Conservation (phyloP, 2,329 filamentous ascomycete species). For the Truncatella angustata region DNA sequence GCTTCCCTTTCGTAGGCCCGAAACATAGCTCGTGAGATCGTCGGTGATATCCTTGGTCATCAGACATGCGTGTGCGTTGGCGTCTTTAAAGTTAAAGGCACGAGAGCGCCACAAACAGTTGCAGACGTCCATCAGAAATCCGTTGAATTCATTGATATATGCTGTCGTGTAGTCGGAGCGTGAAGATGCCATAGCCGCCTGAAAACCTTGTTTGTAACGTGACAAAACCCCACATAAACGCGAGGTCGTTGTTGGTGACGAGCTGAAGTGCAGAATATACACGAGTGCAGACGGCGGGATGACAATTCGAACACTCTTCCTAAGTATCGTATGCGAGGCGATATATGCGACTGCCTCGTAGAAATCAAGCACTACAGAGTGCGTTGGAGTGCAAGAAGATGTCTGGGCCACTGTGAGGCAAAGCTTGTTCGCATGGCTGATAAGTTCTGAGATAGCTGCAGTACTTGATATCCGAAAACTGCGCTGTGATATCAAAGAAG, state of each 20-base stretch:
- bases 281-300: conserved; percentile 67
- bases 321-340: conserved; percentile 49
- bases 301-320: conserved; percentile 60
- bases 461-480: too few relatives aligned
- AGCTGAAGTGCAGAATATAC: conserved; percentile 68
- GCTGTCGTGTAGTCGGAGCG: conserved; percentile 48
- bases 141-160: conserved; percentile 72
- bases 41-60: conserved; percentile 43
- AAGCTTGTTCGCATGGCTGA: conserved; percentile 53
- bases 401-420: conserved; percentile 60
- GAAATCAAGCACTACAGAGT: conserved; percentile 66
- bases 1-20: conserved; percentile 44
- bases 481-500: conserved; percentile 36
- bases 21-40: conserved; percentile 46
- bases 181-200: conserved; percentile 39
- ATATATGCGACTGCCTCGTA: conserved; percentile 61
- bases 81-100: conserved; percentile 65
- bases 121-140: conserved; percentile 82
- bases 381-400: conserved; percentile 37
- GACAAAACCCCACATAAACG: conserved; percentile 69
- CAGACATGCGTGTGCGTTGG: conserved; percentile 58
- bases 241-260: conserved; percentile 62
- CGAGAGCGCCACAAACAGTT: conserved; percentile 78
- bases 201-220: conserved; percentile 72
- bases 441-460: conserved; percentile 38